Conservation (phyloP, 495 filamentous ascomycete genomes). For the Neurospora sp. region DNA sequence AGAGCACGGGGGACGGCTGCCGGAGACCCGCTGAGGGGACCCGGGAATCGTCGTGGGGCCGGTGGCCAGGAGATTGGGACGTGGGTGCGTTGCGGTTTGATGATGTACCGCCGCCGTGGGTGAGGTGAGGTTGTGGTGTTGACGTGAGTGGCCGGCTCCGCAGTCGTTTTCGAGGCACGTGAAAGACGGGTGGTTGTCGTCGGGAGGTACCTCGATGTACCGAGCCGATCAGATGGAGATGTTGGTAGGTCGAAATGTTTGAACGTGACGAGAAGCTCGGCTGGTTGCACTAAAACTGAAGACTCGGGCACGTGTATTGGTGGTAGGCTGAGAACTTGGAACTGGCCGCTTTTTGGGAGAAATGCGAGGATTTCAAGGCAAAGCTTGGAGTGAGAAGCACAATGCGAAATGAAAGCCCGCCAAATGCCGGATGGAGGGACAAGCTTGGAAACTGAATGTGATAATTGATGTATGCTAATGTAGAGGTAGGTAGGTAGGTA, state of each 20-base stretch:
- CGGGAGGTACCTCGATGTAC: background rate
- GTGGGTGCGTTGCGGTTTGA: background rate
- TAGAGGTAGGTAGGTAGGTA: background rate
- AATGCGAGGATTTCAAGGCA: background rate
- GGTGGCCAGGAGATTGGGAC: background rate
- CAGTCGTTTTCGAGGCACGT: background rate
- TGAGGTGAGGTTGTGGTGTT: background rate
- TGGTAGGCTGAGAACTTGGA: background rate
- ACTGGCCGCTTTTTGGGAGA: background rate
- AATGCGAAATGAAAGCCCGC: background rate
- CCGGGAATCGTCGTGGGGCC: background rate
- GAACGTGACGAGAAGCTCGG: background rate
- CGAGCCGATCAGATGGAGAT: background rate
- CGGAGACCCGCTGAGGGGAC: background rate
- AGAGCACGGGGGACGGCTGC: background rate
- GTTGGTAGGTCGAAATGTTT: background rate
- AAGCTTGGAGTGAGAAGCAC: background rate
- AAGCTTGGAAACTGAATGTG: background rate
- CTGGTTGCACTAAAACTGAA: background rate
- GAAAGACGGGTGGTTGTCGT: background rate
- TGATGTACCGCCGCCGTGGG: background rate
- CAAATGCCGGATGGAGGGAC: background rate
- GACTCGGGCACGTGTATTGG: background rate
- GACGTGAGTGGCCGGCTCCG: background rate
- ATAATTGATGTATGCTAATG: background rate